A percentile compares a stretch with the other conserved stretches of the same genome.
Conservation (phyloP, 2,329 filamentous ascomycete genomes). For the Sordariomycetes sp. region DNA sequence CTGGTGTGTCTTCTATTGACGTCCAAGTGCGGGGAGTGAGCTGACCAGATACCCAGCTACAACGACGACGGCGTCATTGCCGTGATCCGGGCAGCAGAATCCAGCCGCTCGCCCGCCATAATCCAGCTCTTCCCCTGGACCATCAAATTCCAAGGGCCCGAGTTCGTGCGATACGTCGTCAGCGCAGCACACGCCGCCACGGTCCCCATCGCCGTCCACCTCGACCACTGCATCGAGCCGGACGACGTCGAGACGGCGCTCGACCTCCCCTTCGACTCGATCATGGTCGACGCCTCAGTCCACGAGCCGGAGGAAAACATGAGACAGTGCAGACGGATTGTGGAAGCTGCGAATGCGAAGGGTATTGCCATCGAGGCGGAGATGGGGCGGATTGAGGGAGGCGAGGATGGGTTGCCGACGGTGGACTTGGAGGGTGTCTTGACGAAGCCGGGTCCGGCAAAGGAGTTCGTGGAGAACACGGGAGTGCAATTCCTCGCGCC, state of each 20-base stretch:
- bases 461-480: constrained; percentile 1
- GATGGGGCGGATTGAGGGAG: constrained; percentile 27
- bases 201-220: too few species aligned
- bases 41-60: too few species aligned
- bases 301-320: constrained; percentile 54
- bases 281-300: constrained; percentile 59
- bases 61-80: too few species aligned
- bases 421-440: not conserved
- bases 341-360: constrained; percentile 42
- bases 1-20: too few species aligned
- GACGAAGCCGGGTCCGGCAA: not conserved
- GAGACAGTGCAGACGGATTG: constrained; percentile 10
- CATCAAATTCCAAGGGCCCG: constrained; percentile 41
- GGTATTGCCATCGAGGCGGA: constrained; percentile 57
- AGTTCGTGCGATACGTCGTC: constrained; percentile 34
- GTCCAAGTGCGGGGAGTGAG: too few species aligned
- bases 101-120: constrained; percentile 47
- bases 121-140: constrained; percentile 60
- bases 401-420: not conserved
- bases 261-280: constrained; percentile 42
- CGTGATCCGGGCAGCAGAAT: constrained; percentile 44
- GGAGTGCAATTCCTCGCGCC: constrained; percentile 4
- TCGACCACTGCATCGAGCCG: constrained; percentile 18
- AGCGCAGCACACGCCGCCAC: constrained; percentile 33
- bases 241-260: constrained; percentile 16